Evolutionary conservation across 805 yeast species (phyloP), one percentile per base, ranked within the genome.

Genomic region (Ogataea polymorpha): DNA sequence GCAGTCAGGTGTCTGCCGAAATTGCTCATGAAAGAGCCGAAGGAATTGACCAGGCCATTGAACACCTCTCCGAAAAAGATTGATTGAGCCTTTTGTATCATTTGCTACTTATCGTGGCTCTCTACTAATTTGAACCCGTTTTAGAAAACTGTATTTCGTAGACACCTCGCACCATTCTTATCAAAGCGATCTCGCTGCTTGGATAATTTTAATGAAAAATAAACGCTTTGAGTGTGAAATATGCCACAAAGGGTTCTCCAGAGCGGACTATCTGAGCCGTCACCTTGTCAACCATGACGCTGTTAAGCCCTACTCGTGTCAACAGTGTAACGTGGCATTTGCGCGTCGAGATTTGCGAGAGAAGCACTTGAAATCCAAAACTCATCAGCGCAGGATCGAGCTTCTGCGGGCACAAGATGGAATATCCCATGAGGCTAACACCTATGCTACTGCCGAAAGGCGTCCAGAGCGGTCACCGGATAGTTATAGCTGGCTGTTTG

Each of bases 1-100:
- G 71, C 55, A 74, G 82, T 24, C 89, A 82, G 66, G 70, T 82
- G 21, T 65, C 71, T 44, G 72, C 74, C 28, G 66, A 65, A 34
- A 46, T 61, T 9, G 61, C 60, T 33, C 51, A 55, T 12, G 58
- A 43, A 9, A 37, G 53, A 13, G 34, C 37, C n/a, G 57, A 50
- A 6, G 33, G 41, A 28, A 37, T 32, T 33, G 50, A 42, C 32
- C 46, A 40, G 32, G 39, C 28, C 30, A 35, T 42, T 3, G 48
- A 37, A 16, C 11, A 13, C 11, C 10, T 16, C n/a, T 5, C 16
- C 1, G 21, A 28, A 11, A 20, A 28, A 29, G 39, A 30, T 31
- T 32, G 20, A 23, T 20, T 6, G 18, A 12, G 27, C 10, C 13
- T 18, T 18, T 18, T 18, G 20, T 18, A 18, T 6, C 20, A 18